phyloP scores from a whole-genome alignment of 768 basidiomycete species.

The Russula brevipes region DNA sequence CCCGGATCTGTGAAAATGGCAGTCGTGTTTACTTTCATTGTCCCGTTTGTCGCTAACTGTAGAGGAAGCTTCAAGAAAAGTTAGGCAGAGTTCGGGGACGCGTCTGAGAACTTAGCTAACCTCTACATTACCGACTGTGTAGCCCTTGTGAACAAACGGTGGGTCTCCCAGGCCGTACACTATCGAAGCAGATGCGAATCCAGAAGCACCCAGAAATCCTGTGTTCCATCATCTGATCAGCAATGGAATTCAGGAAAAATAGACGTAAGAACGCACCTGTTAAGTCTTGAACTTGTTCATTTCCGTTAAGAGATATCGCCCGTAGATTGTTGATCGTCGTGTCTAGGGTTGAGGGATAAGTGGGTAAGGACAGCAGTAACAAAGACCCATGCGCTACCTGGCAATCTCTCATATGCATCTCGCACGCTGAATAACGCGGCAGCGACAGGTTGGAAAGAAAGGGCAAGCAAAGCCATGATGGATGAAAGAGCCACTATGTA shows the following conservation, averaged over 20 bases:
- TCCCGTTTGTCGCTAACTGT: no score
- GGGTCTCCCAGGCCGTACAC: no score
- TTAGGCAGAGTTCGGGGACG: no score
- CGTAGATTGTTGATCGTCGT: conserved; percentile 31
- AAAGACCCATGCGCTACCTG: conserved; percentile 31
- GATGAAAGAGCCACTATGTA: conserved; percentile 48
- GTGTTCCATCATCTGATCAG: neutral
- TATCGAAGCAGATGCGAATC: conserved; percentile 31
- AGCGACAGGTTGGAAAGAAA: conserved; percentile 50
- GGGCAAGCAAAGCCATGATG: conserved; percentile 43
- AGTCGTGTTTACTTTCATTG: no score
- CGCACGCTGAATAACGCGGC: conserved; percentile 46
- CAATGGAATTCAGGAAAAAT: neutral
- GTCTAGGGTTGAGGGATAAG: neutral
- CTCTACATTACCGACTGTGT: no score
- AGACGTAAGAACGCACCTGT: conserved; percentile 35
- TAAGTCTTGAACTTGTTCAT: conserved; percentile 34
- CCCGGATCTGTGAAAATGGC: no score
- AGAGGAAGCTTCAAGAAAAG: no score
- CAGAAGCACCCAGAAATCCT: conserved; percentile 53
- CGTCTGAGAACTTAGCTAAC: no score
- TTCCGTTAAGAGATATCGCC: conserved; percentile 42
- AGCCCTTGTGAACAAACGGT: no score
- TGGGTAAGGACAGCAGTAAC: neutral
- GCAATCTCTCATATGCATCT: conserved; percentile 40